phyloP scores from a whole-genome alignment of 2,329 filamentous ascomycete genomes.

The Didymella exigua region DNA sequence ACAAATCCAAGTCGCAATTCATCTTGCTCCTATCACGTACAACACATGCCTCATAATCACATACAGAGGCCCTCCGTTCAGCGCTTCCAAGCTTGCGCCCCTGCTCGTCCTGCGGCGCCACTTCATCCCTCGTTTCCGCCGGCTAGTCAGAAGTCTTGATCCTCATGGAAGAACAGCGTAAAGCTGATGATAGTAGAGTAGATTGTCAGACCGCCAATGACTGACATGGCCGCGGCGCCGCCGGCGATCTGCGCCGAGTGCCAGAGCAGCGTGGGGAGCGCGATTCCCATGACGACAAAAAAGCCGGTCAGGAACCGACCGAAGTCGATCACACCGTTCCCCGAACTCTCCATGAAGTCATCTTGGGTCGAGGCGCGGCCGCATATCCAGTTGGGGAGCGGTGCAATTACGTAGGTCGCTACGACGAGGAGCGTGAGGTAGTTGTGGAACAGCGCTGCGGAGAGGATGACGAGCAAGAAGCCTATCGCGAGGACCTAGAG shows the following conservation, averaged over 20 bases:
- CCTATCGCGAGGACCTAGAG: slow-evolving; percentile 86
- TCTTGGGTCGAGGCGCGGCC: slow-evolving; percentile 85
- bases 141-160: slow-evolving; percentile 81
- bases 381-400: slow-evolving; percentile 96
- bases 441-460: slow-evolving; percentile 90
- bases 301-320: slow-evolving; percentile 95
- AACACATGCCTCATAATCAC: slow-evolving; percentile 9
- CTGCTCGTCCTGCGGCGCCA: background rate
- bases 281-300: slow-evolving; percentile 95
- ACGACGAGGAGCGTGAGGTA: slow-evolving; percentile 96
- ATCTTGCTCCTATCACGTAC: background rate
- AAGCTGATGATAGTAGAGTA: slow-evolving; percentile 99
- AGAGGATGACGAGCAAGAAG: slow-evolving; percentile 98
- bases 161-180: slow-evolving; percentile 96
- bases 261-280: slow-evolving; percentile 84
- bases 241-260: slow-evolving; percentile 82
- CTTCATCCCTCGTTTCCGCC: slow-evolving; percentile 31
- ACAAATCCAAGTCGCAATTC: slow-evolving; percentile 18
- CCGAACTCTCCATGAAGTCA: slow-evolving; percentile 88
- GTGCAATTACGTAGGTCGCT: slow-evolving; percentile 90
- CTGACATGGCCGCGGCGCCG: slow-evolving; percentile 93
- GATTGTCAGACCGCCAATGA: slow-evolving; percentile 89
- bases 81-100: background rate
- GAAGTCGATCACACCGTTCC: slow-evolving; percentile 86
- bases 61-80: background rate